Evolutionary conservation across 2,329 filamentous ascomycete species (phyloP), one percentile per base, ranked within the genome.

Genomic region (Thelonectria discophora): DNA sequence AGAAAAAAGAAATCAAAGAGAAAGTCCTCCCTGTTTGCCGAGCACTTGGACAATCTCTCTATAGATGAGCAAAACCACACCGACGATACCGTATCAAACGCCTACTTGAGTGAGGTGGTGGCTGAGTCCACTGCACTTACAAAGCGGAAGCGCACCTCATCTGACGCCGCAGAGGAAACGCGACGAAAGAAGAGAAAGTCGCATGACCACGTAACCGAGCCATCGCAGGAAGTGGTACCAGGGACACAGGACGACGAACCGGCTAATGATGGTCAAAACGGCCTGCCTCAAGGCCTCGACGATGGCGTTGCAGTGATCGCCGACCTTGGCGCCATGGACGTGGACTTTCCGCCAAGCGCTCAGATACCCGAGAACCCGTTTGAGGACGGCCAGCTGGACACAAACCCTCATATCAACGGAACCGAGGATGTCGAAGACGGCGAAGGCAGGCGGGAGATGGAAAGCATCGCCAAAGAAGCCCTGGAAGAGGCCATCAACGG

Each of bases 131-230:
- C 69, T 21, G 60, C 67, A 3, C 70, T 73, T 17, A 54, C 68
- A 15, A 77, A 73, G 60, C 73, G 74, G 65, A 78, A 77, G 62
- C 74, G 76, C 65, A 76, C 73, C 58, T 57, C 69, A 1, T 71
- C 73, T 5, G 70, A 73, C 51, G 69, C 71, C 2, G 54, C 64
- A 6, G 75, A 76, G 10, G 67, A 67, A n/a, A 75, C 75, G 58
- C 66, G 69, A 32, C 68, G 71, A 24, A 78, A 77, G 69, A 78
- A 77, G 66, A 68, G 66, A 17, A 75, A 69, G 39, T 65, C 72
- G 11, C 60, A 67, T 47, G 69, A 70, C 18, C 56, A 68, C 7
- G 69, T 59, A n/a, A 55, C 45, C 27, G 65, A 61, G n/a, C 17
- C 56, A 20, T 64, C 66, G 24, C 66, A 71, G 18, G 66, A 69